Evolutionary conservation across 1,284 basidiomycete species (phyloP).

Genomic region (Hemileccinum hortonii): DNA sequence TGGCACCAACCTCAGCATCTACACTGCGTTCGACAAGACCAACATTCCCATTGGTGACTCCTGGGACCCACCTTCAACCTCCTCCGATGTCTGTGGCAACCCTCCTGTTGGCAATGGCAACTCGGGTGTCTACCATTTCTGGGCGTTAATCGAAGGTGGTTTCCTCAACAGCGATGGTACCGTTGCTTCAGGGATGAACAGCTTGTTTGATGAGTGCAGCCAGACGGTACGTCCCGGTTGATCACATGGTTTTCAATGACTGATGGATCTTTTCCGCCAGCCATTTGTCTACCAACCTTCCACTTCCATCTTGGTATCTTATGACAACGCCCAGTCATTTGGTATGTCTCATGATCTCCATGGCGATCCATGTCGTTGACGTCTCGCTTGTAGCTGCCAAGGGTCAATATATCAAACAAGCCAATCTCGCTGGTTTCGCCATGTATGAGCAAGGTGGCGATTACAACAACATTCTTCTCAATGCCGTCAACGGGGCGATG

Average conservation of each 20-base stretch:
- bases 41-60: constrained; percentile 52
- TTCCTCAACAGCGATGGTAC: constrained; percentile 56
- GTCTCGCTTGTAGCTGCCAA: constrained; percentile 41
- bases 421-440: constrained; percentile 58
- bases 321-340: constrained; percentile 59
- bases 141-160: constrained; percentile 54
- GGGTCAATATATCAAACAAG: constrained; percentile 54
- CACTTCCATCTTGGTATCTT: constrained; percentile 57
- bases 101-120: constrained; percentile 35
- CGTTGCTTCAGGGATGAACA: constrained; percentile 46
- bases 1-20: constrained; percentile 39
- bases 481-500: constrained; percentile 46
- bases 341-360: constrained; percentile 19
- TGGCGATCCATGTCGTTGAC: neutral
- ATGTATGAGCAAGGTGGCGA: constrained; percentile 68
- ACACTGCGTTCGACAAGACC: constrained; percentile 49
- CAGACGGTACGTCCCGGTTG: constrained; percentile 57
- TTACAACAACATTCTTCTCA: constrained; percentile 52
- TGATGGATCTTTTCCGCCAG: constrained; percentile 35
- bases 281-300: constrained; percentile 61
- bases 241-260: neutral
- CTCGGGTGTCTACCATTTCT: constrained; percentile 53
- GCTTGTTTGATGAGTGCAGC: constrained; percentile 60
- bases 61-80: constrained; percentile 48
- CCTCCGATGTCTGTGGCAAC: constrained; percentile 56